phyloP scores from a whole-genome alignment of 176 grass and related monocot species.

The Oryza punctata region DNA sequence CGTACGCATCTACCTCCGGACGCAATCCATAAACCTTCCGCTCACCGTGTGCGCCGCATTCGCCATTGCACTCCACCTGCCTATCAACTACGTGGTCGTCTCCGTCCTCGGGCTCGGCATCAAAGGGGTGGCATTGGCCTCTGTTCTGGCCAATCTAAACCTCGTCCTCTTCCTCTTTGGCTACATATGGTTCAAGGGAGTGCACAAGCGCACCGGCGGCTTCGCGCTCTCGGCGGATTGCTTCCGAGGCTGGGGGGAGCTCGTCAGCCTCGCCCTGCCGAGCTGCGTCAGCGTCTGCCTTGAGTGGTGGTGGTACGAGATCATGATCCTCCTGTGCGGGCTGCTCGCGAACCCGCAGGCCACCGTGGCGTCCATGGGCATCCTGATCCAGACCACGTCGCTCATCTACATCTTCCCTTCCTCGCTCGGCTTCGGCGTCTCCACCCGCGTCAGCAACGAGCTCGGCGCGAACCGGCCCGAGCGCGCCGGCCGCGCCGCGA shows the following conservation, averaged over 20 bases:
- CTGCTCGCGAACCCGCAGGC: slow-evolving; percentile 78
- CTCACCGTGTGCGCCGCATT: slow-evolving; percentile 70
- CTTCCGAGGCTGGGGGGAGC: slow-evolving; percentile 72
- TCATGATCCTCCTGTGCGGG: slow-evolving; percentile 94
- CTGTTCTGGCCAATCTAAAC: slow-evolving; percentile 69
- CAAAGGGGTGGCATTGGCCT: slow-evolving; percentile 67
- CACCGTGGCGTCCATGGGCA: slow-evolving; percentile 86
- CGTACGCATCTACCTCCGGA: slow-evolving; percentile 71
- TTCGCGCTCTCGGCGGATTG: slow-evolving; percentile 56
- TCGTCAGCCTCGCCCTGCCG: slow-evolving; percentile 65
- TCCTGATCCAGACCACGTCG: slow-evolving; percentile 91
- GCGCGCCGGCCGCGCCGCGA: slow-evolving; percentile 52
- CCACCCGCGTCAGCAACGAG: slow-evolving; percentile 90
- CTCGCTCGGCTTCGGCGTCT: slow-evolving; percentile 82
- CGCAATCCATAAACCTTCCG: slow-evolving; percentile 80
- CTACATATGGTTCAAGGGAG: slow-evolving; percentile 55
- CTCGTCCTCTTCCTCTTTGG: slow-evolving; percentile 68
- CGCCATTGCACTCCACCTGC: slow-evolving; percentile 74
- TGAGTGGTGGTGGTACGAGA: slow-evolving; percentile 99
- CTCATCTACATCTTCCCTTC: slow-evolving; percentile 99
- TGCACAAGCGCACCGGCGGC: slow-evolving; percentile 59
- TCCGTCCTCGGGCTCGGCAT: slow-evolving; percentile 67
- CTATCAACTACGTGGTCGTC: slow-evolving; percentile 77
- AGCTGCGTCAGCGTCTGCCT: slow-evolving; percentile 92
- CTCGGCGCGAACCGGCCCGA: slow-evolving; percentile 75